Evolutionary conservation across 2,329 filamentous ascomycete species (phyloP).

Genomic region (Capronia americana): DNA sequence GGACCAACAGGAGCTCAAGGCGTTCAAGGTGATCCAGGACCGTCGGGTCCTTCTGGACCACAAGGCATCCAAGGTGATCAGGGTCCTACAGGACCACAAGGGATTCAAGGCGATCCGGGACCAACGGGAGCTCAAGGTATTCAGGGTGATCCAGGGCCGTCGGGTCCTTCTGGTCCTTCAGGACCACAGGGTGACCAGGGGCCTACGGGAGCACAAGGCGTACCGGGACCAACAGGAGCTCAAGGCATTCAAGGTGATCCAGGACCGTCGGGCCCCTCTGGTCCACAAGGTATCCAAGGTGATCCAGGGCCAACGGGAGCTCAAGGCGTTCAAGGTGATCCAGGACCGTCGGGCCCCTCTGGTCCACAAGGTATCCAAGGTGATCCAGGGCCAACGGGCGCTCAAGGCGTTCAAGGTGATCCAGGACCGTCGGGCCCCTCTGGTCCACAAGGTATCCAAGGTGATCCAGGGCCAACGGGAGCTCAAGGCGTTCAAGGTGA

Average conservation of each 20-base stretch:
- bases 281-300: no score
- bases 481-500: conserved; percentile 5
- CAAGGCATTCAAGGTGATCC: conserved; percentile 9
- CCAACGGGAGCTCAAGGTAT: background rate
- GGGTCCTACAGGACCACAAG: background rate
- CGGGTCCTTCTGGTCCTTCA: conserved; percentile 15
- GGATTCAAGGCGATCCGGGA: background rate
- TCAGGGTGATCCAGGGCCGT: conserved; percentile 4
- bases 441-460: no score
- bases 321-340: background rate
- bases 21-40: conserved; percentile 1
- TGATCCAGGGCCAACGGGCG: conserved; percentile 6
- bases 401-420: no score
- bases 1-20: conserved; percentile 3
- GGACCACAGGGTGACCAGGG: conserved; percentile 11
- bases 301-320: background rate
- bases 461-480: background rate
- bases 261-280: background rate
- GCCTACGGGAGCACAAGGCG: background rate
- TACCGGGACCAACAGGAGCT: conserved; percentile 10
- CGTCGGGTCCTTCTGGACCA: conserved; percentile 4
- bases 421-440: no score
- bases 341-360: no score
- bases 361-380: no score
- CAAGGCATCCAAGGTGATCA: conserved; percentile 1